A percentile compares a stretch with the other conserved stretches of the same genome.
Evolutionary conservation across 352 stramenopile species (phyloP).

Genomic region (Elongisporangium senticosum): DNA sequence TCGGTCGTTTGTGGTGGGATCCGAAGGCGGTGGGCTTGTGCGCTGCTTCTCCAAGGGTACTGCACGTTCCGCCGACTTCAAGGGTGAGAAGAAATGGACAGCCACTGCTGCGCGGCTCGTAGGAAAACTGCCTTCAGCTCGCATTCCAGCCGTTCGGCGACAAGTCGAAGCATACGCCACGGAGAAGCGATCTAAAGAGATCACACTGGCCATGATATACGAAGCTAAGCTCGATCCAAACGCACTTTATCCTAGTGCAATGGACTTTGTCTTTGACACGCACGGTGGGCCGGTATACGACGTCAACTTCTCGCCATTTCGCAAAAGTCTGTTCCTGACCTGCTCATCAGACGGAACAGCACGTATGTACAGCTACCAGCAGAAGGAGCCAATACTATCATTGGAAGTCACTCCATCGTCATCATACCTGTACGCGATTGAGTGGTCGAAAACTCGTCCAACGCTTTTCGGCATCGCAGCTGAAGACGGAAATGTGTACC

Average conservation of each 20-base stretch:
- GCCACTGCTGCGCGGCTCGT: slow-evolving; percentile 55
- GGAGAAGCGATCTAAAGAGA: slow-evolving; percentile 55
- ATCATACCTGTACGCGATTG: slow-evolving; percentile 65
- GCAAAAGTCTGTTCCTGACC: slow-evolving; percentile 74
- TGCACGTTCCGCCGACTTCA: slow-evolving; percentile 54
- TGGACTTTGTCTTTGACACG: slow-evolving; percentile 71
- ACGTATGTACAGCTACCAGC: slow-evolving; percentile 66
- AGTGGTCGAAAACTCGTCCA: slow-evolving; percentile 71
- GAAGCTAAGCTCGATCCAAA: slow-evolving; percentile 60
- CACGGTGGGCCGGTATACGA: slow-evolving; percentile 78
- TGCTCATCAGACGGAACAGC: slow-evolving; percentile 74
- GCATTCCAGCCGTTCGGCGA: slow-evolving; percentile 41
- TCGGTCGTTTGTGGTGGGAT: slow-evolving; percentile 67
- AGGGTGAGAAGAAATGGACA: slow-evolving; percentile 79
- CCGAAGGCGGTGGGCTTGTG: slow-evolving; percentile 59
- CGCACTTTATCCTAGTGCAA: slow-evolving; percentile 53
- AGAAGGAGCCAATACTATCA: slow-evolving; percentile 52
- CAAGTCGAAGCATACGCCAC: slow-evolving; percentile 67
- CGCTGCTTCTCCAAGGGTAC: slow-evolving; percentile 58
- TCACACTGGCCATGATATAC: slow-evolving; percentile 69
- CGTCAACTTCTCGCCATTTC: slow-evolving; percentile 78
- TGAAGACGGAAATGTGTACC: slow-evolving; percentile 67
- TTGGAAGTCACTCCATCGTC: slow-evolving; percentile 63
- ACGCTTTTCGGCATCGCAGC: slow-evolving; percentile 67
- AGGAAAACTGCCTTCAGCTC: slow-evolving; percentile 37